phyloP scores from a whole-genome alignment of 179 eudicot genomes.

The Drosera spatulata region DNA sequence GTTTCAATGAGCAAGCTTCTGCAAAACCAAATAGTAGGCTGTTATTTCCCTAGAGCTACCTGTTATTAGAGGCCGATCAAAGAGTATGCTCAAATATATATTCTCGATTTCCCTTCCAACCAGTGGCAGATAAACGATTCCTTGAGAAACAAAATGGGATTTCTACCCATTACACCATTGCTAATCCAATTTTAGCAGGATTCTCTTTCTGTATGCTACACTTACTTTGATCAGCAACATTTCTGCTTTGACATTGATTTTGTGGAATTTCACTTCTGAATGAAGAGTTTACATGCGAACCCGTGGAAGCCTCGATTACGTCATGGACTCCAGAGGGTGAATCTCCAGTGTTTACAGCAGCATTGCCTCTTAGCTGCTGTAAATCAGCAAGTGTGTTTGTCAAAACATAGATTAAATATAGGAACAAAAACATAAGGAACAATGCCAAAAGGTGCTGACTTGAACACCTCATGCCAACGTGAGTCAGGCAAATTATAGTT shows the following conservation, averaged over 20 bases:
- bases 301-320: constrained; percentile 11
- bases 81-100: too few relatives aligned
- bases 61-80: too few relatives aligned
- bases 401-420: not conserved
- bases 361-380: constrained; percentile 36
- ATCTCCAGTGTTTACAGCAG: constrained; percentile 21
- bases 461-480: constrained; percentile 36
- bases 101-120: too few relatives aligned
- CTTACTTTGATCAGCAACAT: constrained; percentile 7
- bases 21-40: constrained; percentile 10
- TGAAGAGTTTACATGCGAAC: constrained; percentile 20
- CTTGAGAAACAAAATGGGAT: not conserved
- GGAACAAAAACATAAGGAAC: not conserved
- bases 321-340: constrained; percentile 17
- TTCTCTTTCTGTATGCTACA: constrained; percentile 10
- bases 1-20: constrained; percentile 31
- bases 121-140: too few relatives aligned
- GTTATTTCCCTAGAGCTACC: too few relatives aligned
- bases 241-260: constrained; percentile 16
- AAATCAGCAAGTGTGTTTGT: constrained; percentile 6
- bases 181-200: constrained; percentile 8
- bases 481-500: constrained; percentile 10
- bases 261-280: constrained; percentile 14
- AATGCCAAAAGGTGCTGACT: constrained; percentile 2
- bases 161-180: constrained; percentile 16